Conservation (phyloP, 2,329 filamentous ascomycete species). For the Rutstroemia sp. region DNA sequence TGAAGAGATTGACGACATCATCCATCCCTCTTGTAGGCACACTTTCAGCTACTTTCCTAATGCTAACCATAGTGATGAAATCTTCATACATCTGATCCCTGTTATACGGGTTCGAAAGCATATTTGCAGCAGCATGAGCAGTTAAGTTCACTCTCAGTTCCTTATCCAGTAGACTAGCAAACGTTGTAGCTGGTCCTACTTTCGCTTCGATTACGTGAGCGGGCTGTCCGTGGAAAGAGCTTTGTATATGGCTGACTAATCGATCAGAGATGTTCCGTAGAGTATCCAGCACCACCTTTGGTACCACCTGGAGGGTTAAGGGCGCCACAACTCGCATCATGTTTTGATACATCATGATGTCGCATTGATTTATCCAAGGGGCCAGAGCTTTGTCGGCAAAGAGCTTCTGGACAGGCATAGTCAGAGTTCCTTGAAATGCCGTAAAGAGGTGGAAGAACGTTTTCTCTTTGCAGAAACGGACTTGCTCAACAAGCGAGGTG, state of each 20-base stretch:
- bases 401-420: constrained; percentile 91
- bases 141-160: constrained; percentile 87
- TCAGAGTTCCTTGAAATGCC: constrained; percentile 92
- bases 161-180: constrained; percentile 77
- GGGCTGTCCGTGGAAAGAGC: constrained; percentile 80
- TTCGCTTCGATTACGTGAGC: constrained; percentile 81
- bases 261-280: constrained; percentile 79
- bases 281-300: constrained; percentile 78
- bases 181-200: constrained; percentile 79
- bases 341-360: constrained; percentile 92
- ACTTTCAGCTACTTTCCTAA: constrained; percentile 56
- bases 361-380: constrained; percentile 91
- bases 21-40: constrained; percentile 59
- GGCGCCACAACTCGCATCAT: constrained; percentile 89
- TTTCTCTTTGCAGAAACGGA: constrained; percentile 94
- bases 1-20: constrained; percentile 53
- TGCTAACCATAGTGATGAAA: constrained; percentile 63
- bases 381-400: constrained; percentile 75
- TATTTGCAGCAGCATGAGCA: constrained; percentile 87
- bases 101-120: constrained; percentile 82
- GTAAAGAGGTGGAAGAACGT: constrained; percentile 93
- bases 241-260: constrained; percentile 73
- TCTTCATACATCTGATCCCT: constrained; percentile 94
- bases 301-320: constrained; percentile 86
- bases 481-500: constrained; percentile 89